Base-by-base conservation (phyloP, 805 yeast genomes). In the Barnettozyma populi region DNA sequence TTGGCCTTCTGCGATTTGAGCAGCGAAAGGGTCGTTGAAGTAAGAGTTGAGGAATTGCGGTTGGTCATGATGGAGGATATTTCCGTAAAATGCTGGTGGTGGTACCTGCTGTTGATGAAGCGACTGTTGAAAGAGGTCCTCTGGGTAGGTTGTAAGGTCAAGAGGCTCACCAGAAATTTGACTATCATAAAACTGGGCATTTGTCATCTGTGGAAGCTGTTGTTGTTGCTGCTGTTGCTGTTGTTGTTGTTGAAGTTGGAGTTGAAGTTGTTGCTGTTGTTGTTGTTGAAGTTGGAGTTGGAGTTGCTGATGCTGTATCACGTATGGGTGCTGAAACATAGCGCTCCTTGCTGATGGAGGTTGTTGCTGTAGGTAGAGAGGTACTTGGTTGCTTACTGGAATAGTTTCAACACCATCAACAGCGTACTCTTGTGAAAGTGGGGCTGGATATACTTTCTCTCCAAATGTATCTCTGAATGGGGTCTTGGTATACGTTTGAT, bases 401-500 rank as follows among this genome's bases (percentile, higher is more conserved):
- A 45, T 3, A 7, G 37, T 24, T 19, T 32, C 49, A 8, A 41
- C 36, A 4, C 44, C 41, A 24, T 36, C 47, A 5, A 43, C 45
- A 3, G n/a, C 44, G 19, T 25, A 29, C 16, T 25, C 25, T 40
- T 23, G 34, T 20, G n/a, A 14, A 19, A 5, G 16, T 40, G 13
- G 36, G 7, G 32, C 39, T 45, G 3, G 27, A 21, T 19, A 14
- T 21, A 7, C 40, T 14, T 35, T 39, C 23, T 48, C 43, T 16
- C 52, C 57, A 44, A 58, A 59, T 2, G 54, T 46, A 23, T 50
- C 55, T 37, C 52, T 51, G 20, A 36, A 57, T 9, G 68, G 73
- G 27, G 71, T 69, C 47, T 70, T 63, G 0, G 78, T 76, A 24
- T 68, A 69, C 0, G 81, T 71, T 52, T 76, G 80, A 52, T 77